Conservation (phyloP, 2,329 filamentous ascomycete genomes). For the Chaetomium sp. region DNA sequence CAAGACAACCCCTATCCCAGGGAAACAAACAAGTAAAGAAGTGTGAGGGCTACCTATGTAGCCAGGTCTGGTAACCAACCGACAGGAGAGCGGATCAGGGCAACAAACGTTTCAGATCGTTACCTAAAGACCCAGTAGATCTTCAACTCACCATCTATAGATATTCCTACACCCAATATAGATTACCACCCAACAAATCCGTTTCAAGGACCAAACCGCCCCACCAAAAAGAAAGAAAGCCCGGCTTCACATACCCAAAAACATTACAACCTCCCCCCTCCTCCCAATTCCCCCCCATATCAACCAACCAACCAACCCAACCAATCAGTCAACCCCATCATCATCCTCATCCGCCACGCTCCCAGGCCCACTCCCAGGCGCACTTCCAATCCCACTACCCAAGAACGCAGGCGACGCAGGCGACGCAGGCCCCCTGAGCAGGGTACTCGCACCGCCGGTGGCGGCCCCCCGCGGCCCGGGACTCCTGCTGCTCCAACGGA, state of each 20-base stretch:
- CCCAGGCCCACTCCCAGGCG: background rate
- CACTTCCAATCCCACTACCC: too few relatives aligned
- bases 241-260: background rate
- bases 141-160: background rate
- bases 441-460: constrained; percentile 2
- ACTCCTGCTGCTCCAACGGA: constrained; percentile 43
- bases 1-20: too few relatives aligned
- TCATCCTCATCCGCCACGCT: constrained; percentile 15
- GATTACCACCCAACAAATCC: background rate
- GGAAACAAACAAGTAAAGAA: too few relatives aligned
- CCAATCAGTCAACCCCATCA: constrained; percentile 28
- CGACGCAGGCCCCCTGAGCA: constrained; percentile 22
- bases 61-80: too few relatives aligned
- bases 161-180: background rate
- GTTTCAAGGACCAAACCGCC: background rate
- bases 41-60: too few relatives aligned
- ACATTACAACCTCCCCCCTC: background rate
- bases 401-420: background rate
- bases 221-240: background rate
- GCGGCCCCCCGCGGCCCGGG: background rate
- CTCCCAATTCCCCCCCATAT: background rate
- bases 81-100: background rate
- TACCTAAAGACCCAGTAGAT: background rate
- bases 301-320: background rate
- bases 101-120: background rate